Base-by-base conservation (phyloP, 2,329 filamentous ascomycete species). In the Myriosclerotinia curreyana region DNA sequence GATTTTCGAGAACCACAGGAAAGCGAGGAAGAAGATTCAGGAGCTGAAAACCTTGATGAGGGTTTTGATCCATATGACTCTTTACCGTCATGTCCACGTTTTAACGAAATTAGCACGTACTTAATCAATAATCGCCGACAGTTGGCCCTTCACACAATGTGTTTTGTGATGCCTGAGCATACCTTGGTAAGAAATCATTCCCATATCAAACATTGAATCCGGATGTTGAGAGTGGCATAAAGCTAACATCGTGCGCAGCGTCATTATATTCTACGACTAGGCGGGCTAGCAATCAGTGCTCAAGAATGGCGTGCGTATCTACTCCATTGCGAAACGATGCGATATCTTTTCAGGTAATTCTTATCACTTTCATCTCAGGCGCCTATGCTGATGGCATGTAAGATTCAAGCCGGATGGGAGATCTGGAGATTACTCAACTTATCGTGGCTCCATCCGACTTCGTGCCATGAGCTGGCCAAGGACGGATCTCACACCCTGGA, bases 101-200 rank as follows among this genome's bases (percentile, higher is more conserved):
- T 55, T 36, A 14, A 38, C 12, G 59, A 66, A 14, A 65, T 64
- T 31, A 28, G 25, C 28, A 38, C 36, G 8, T 66, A 66, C 36
- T 49, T 68, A 2, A 38, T 68, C 8, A 25, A 36, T 4, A 58
- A 62, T 34, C 50, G 54, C 5, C 52, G 62, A 28, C 11, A 54
- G 25, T 56, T 68, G 22, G 65, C 66, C 2, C 28, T 68, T 20
- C 58, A 68, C 40, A 63, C 62, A 25, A 66, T 68, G 66, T 42
- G 52, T 56, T 65, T 62, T 12, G 25, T 17, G 4, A 66, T 66
- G 55, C 54, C 66, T 6, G 66, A 66, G 40, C 53, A 66, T 60
- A 64, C 56, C 1, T 44, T 68, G 56, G 62, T 66, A 48, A 25
- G 52, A 46, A 46, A n/a, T 15, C 11, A 22, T 6, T 34, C 20